A percentile compares a stretch with the other conserved stretches of the same genome.
Evolutionary conservation across 352 stramenopile species (phyloP).

Genomic region (Phytophthora quininea): DNA sequence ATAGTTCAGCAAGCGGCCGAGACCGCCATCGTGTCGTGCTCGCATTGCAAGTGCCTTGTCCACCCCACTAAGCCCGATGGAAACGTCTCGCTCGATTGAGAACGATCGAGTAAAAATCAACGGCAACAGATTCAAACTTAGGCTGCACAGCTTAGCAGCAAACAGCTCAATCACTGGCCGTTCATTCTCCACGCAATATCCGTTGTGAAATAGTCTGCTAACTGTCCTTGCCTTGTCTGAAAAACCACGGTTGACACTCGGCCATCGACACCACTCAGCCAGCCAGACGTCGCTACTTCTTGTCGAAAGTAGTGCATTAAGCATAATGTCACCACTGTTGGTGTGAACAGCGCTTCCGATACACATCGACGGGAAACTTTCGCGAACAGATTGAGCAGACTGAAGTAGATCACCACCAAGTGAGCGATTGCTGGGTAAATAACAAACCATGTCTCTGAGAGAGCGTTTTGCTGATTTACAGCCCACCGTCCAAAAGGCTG

Average conservation of each 20-base stretch:
- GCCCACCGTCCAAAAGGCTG: slow-evolving; percentile 13
- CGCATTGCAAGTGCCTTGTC: slow-evolving; percentile 4
- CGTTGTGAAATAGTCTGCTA: slow-evolving; percentile 17
- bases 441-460: slow-evolving; percentile 37
- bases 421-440: slow-evolving; percentile 33
- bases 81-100: slow-evolving; percentile 5
- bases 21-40: slow-evolving; percentile 18
- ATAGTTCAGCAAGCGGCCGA: slow-evolving; percentile 9
- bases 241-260: slow-evolving; percentile 7
- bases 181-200: slow-evolving; percentile 21
- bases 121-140: background rate
- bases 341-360: slow-evolving; percentile 32
- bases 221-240: background rate
- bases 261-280: slow-evolving; percentile 17
- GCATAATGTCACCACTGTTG: slow-evolving; percentile 26
- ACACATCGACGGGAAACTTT: slow-evolving; percentile 29
- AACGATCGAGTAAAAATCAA: background rate
- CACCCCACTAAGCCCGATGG: background rate
- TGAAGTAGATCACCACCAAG: slow-evolving; percentile 31
- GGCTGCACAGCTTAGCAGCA: slow-evolving; percentile 17
- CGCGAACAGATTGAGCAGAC: slow-evolving; percentile 32
- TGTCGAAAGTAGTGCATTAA: slow-evolving; percentile 21
- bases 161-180: slow-evolving; percentile 21
- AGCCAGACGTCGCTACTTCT: slow-evolving; percentile 12
- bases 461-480: slow-evolving; percentile 25